A percentile compares a stretch with the other conserved stretches of the same genome.
Conservation (phyloP, 129 eudicot genomes). For the Ambrosia trifida region DNA sequence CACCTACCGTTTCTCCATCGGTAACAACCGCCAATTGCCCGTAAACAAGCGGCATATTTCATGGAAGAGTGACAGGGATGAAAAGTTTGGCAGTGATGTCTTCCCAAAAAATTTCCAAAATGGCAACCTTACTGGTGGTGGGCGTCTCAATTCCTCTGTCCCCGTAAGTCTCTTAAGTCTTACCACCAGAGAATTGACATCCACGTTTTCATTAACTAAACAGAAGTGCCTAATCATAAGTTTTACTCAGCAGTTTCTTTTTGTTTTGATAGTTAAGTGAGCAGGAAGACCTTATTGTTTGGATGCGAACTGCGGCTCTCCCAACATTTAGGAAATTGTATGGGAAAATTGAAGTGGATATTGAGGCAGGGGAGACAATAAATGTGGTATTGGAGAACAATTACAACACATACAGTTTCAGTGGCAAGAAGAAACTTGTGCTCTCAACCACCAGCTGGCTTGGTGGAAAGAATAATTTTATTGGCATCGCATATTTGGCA, state of each 20-base stretch:
- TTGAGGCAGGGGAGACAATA: slow-evolving; percentile 50
- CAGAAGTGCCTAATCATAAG: slow-evolving; percentile 11
- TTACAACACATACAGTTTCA: slow-evolving; percentile 88
- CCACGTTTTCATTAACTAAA: neutral
- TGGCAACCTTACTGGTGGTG: slow-evolving; percentile 70
- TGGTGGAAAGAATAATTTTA: slow-evolving; percentile 90
- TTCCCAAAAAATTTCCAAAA: slow-evolving; percentile 82
- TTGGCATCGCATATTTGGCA: slow-evolving; percentile 86
- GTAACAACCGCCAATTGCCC: slow-evolving; percentile 31
- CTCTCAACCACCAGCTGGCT: slow-evolving; percentile 96
- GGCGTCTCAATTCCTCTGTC: slow-evolving; percentile 40
- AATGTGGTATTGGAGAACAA: slow-evolving; percentile 56
- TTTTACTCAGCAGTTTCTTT: neutral
- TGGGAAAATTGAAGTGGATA: slow-evolving; percentile 43
- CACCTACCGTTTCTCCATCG: slow-evolving; percentile 64
- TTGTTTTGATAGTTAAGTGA: slow-evolving; percentile 53
- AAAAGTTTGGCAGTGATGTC: slow-evolving; percentile 80
- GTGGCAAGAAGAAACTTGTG: slow-evolving; percentile 91
- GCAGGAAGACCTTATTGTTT: slow-evolving; percentile 92
- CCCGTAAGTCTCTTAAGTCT: slow-evolving; percentile 62
- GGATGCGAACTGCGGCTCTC: slow-evolving; percentile 99
- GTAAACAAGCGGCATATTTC: slow-evolving; percentile 81
- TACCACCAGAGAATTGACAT: neutral
- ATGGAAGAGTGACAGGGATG: slow-evolving; percentile 97
- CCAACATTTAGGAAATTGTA: slow-evolving; percentile 85